phyloP scores from a whole-genome alignment of 805 yeast species.

The Candida fluviatilis region DNA sequence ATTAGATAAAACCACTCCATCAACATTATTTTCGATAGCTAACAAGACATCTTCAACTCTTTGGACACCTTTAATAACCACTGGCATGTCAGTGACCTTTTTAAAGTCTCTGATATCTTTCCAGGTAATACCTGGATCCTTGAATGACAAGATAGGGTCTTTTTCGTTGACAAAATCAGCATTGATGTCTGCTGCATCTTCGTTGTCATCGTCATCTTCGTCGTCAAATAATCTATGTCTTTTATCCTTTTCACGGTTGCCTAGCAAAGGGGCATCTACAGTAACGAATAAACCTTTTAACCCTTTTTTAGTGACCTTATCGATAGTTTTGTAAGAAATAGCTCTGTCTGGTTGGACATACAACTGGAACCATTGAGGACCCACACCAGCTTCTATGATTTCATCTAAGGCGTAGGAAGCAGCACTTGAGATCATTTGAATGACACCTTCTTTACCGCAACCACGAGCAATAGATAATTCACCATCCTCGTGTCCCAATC shows the following conservation, averaged over 20 bases:
- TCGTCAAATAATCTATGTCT: slow-evolving; percentile 20
- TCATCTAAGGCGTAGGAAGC: slow-evolving; percentile 40
- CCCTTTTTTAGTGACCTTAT: slow-evolving; percentile 35
- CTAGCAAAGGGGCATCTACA: slow-evolving; percentile 53
- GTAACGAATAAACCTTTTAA: slow-evolving; percentile 50
- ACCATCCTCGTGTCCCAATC: slow-evolving; percentile 41
- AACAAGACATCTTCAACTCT: slow-evolving; percentile 59
- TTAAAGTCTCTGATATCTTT: slow-evolving; percentile 37
- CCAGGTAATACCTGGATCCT: slow-evolving; percentile 43
- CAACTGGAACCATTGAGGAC: slow-evolving; percentile 46
- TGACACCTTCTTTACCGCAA: slow-evolving; percentile 34
- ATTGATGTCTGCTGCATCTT: slow-evolving; percentile 17
- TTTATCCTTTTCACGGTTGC: slow-evolving; percentile 49
- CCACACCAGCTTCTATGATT: slow-evolving; percentile 28
- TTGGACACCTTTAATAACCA: slow-evolving; percentile 58
- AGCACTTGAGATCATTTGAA: slow-evolving; percentile 46
- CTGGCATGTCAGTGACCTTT: slow-evolving; percentile 34
- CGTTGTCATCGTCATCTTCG: slow-evolving; percentile 26
- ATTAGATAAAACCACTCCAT: slow-evolving; percentile 67
- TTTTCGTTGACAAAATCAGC: slow-evolving; percentile 3
- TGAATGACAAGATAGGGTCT: slow-evolving; percentile 65
- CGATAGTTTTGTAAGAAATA: slow-evolving; percentile 25
- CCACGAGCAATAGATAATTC: slow-evolving; percentile 40
- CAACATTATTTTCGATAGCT: slow-evolving; percentile 56
- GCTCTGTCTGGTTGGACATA: slow-evolving; percentile 41